Base-by-base conservation (phyloP, 2,329 filamentous ascomycete species). In the Xylaria sp. region DNA sequence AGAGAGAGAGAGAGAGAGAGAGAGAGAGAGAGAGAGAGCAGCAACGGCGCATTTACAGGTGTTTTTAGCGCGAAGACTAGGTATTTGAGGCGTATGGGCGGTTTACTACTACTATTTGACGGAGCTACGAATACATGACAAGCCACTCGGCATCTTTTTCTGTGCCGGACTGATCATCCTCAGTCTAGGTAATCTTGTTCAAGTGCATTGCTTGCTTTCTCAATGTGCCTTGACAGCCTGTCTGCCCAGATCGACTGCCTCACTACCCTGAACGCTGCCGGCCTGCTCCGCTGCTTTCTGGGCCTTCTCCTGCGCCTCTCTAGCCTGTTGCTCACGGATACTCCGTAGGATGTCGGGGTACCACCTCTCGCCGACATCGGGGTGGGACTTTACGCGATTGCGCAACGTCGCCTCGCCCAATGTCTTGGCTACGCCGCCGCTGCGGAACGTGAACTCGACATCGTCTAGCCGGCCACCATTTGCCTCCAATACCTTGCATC, bases 311-410 rank as follows among this genome's bases (percentile, higher is more conserved):
- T 77, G 74, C 72, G 77, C 80, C 73, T 81, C 79, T 72, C 71
- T 78, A 40, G 82, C 83, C 81, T 90, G 85, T 78, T 90, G 86
- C 74, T 86, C 86, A 61, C 86, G 84, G 60, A 91, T 87, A 68
- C 84, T 83, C 68, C 79, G 80, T 71, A 89, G 76, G 23, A 90
- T 86, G 51, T 91, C 88, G 3, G 90, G 90, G 77, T 92, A 93
- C 89, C 93, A 97, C 74, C 89, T 84, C 83, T 94, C 92, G 1
- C 92, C 93, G 0, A 97, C 93, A 79, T 97, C 93, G 3, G 91
- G 92, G 81, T 97, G 93, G 73, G 91, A 94, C 85, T 94, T 96
- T 74, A 97, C 86, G 15, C 93, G 83, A 80, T 97, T 97, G 81
- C 92, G 87, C 77, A 97, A 81, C 67, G 93, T 97, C 11, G 93